Percentiles rank a stretch among this genome's conserved stretches.
Evolutionary conservation across 139 green algal genomes (phyloP).

Genomic region (Ostreobium quekettii): DNA sequence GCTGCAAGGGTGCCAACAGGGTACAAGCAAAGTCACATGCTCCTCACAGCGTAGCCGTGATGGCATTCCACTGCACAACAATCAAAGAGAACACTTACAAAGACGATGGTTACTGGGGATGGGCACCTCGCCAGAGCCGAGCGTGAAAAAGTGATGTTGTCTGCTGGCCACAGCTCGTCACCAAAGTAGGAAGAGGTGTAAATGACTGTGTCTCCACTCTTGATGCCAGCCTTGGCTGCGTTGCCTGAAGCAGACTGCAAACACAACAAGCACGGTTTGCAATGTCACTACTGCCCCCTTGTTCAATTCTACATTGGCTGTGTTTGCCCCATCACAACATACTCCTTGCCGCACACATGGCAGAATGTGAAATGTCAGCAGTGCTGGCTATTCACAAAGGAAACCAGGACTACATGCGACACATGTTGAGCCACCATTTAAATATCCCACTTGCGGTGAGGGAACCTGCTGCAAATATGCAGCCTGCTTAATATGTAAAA

Average conservation of each 20-base stretch:
- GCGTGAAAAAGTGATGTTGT: slow-evolving; percentile 56
- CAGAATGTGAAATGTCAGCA: no score
- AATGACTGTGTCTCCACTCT: slow-evolving; percentile 67
- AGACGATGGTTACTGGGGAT: slow-evolving; percentile 63
- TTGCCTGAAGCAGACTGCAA: slow-evolving; percentile 66
- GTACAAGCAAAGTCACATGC: no score
- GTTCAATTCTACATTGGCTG: not conserved
- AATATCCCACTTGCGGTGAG: no score
- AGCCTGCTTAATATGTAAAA: no score
- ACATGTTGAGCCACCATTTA: no score
- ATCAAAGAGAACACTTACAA: no score
- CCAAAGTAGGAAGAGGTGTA: slow-evolving; percentile 92
- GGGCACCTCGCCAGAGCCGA: slow-evolving; percentile 38
- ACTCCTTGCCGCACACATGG: not conserved
- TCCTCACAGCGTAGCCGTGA: no score
- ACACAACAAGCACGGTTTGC: not conserved
- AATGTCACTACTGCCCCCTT: not conserved
- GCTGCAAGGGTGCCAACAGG: no score
- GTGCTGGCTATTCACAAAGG: no score
- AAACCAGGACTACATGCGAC: no score
- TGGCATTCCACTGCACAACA: no score
- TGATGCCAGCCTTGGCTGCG: slow-evolving; percentile 83
- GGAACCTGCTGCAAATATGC: no score
- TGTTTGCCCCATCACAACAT: not conserved
- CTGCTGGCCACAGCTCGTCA: slow-evolving; percentile 92